phyloP scores from a whole-genome alignment of 2,329 filamentous ascomycete genomes.

The Tolypocladium tundrense region DNA sequence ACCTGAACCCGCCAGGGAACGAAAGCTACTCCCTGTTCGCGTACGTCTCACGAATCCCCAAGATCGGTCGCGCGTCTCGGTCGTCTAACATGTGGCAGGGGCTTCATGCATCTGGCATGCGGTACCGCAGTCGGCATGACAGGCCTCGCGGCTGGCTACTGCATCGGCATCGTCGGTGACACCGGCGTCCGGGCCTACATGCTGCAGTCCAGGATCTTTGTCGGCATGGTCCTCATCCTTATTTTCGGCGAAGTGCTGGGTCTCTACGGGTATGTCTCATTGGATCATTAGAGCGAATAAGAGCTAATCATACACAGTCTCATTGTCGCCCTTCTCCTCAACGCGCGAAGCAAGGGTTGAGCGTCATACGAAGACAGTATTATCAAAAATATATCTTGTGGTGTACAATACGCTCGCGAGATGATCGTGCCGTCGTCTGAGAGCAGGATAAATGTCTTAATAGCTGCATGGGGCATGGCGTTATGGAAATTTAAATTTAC shows the following conservation, averaged over 20 bases:
- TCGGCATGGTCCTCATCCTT: constrained; percentile 96
- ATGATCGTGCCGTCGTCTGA: not conserved
- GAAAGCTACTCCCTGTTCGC: constrained; percentile 73
- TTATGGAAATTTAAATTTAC: constrained; percentile 26
- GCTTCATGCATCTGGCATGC: constrained; percentile 87
- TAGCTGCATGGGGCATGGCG: constrained; percentile 27
- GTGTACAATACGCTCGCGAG: not conserved
- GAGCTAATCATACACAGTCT: constrained; percentile 42
- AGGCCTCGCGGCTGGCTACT: constrained; percentile 88
- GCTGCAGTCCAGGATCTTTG: constrained; percentile 90
- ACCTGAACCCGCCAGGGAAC: constrained; percentile 62
- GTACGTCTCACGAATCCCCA: constrained; percentile 33
- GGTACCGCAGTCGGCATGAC: constrained; percentile 87
- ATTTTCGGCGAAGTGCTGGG: constrained; percentile 98
- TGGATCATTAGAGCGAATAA: too few relatives aligned
- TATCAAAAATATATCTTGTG: not conserved
- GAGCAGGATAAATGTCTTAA: constrained; percentile 3
- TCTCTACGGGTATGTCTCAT: constrained; percentile 73
- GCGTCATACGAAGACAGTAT: not conserved
- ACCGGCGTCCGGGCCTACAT: constrained; percentile 90
- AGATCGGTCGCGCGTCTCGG: not conserved
- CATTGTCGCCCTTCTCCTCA: constrained; percentile 87
- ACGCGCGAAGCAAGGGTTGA: constrained; percentile 68
- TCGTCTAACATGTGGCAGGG: constrained; percentile 35
- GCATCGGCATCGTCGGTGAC: constrained; percentile 92